phyloP scores from a whole-genome alignment of 2,329 filamentous ascomycete species.

The Akanthomyces uredinophilus region DNA sequence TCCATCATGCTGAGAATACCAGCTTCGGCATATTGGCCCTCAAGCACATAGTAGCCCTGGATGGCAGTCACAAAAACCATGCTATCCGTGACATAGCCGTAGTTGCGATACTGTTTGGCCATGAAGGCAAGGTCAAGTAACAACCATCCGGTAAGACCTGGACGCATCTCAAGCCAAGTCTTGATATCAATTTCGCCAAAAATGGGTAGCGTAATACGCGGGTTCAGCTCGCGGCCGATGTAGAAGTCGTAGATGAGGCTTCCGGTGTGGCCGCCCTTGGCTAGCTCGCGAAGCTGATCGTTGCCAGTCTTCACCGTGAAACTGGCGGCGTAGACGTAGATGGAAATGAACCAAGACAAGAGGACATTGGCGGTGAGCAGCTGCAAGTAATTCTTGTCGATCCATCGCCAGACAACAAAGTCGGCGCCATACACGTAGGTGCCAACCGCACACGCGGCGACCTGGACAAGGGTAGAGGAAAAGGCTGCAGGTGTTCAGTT shows the following conservation, averaged over 20 bases:
- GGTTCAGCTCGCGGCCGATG: constrained; percentile 92
- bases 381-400: constrained; percentile 81
- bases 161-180: constrained; percentile 77
- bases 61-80: constrained; percentile 71
- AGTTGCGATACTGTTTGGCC: constrained; percentile 77
- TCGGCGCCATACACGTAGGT: constrained; percentile 70
- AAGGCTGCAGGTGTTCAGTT: constrained; percentile 50
- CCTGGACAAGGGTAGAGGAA: constrained; percentile 62
- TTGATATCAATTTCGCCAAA: constrained; percentile 86
- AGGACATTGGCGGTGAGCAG: constrained; percentile 76
- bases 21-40: constrained; percentile 77
- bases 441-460: constrained; percentile 62
- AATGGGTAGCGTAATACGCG: constrained; percentile 68
- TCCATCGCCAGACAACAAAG: constrained; percentile 83
- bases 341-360: constrained; percentile 64
- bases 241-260: constrained; percentile 91
- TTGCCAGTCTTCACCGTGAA: constrained; percentile 73
- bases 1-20: constrained; percentile 88
- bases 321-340: constrained; percentile 71
- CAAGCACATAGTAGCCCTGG: constrained; percentile 76
- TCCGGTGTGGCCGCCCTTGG: constrained; percentile 70
- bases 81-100: constrained; percentile 75
- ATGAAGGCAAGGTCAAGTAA: constrained; percentile 76
- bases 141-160: constrained; percentile 81
- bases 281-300: constrained; percentile 65